Conservation (phyloP, 129 eudicot species). For the Lactuca saligna region DNA sequence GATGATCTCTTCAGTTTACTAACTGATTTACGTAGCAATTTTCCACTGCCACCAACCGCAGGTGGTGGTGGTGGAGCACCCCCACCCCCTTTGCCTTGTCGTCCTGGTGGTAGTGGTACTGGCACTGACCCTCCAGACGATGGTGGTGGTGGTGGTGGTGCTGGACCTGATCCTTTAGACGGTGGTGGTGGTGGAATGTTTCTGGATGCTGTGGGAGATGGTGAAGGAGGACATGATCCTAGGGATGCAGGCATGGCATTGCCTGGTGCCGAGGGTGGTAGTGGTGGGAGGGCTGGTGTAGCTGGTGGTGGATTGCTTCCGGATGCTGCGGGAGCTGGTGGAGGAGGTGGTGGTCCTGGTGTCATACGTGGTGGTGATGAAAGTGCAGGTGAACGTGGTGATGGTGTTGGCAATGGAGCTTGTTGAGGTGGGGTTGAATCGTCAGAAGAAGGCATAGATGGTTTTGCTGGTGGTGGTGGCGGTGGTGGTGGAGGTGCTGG, state of each 20-base stretch:
- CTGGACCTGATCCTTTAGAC: not conserved
- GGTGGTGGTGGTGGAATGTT: slow-evolving; percentile 34
- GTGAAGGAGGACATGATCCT: slow-evolving; percentile 26
- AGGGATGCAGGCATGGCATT: not conserved
- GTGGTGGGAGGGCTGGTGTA: slow-evolving; percentile 24
- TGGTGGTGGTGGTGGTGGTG: slow-evolving; percentile 46
- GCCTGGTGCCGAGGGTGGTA: slow-evolving; percentile 11
- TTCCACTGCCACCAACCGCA: slow-evolving; percentile 43
- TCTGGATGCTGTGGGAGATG: slow-evolving; percentile 17
- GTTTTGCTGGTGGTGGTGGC: not conserved
- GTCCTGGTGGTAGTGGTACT: slow-evolving; percentile 44
- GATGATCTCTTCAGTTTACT: slow-evolving; percentile 77
- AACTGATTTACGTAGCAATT: slow-evolving; percentile 44
- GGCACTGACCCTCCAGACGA: slow-evolving; percentile 7
- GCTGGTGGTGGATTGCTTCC: slow-evolving; percentile 20
- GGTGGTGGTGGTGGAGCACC: slow-evolving; percentile 88
- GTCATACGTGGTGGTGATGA: slow-evolving; percentile 9
- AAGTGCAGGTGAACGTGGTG: not conserved
- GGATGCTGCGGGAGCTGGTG: slow-evolving; percentile 22
- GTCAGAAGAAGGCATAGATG: no score
- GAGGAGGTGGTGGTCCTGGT: slow-evolving; percentile 21
- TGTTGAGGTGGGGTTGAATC: slow-evolving; percentile 23
- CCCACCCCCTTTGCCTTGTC: slow-evolving; percentile 26
- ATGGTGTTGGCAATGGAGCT: slow-evolving; percentile 7
- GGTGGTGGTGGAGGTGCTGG: slow-evolving; percentile 31